Evolutionary conservation across 371 early-diverging fungal species (phyloP).

Genomic region (Rhizomucor pusillus): DNA sequence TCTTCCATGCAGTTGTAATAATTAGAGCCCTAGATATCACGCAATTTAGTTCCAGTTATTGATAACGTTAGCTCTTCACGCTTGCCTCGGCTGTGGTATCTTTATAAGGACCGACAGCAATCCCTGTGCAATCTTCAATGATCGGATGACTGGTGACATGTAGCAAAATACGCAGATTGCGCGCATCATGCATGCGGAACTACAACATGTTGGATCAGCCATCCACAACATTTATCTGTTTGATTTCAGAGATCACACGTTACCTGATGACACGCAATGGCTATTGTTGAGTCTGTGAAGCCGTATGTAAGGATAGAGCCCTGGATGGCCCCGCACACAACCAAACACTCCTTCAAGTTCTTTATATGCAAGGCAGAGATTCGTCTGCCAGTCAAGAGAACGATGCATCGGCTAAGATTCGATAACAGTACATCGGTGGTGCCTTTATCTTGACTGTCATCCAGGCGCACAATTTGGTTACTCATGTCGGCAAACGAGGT

Average conservation of each 20-base stretch:
- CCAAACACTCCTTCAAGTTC: slow-evolving; percentile 54
- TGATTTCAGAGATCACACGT: too few relatives aligned
- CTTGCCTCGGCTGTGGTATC: slow-evolving; percentile 3
- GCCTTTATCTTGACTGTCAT: neutral
- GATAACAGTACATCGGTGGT: slow-evolving; percentile 54
- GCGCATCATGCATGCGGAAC: slow-evolving; percentile 79
- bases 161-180: slow-evolving; percentile 56
- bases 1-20: slow-evolving; percentile 69
- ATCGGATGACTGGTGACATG: slow-evolving; percentile 76
- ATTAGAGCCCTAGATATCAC: slow-evolving; percentile 5
- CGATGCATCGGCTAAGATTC: slow-evolving; percentile 51
- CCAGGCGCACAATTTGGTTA: slow-evolving; percentile 6
- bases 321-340: slow-evolving; percentile 61
- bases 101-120: slow-evolving; percentile 56
- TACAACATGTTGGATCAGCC: slow-evolving; percentile 16
- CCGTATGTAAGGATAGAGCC: slow-evolving; percentile 72
- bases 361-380: slow-evolving; percentile 68
- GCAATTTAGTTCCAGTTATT: too few relatives aligned
- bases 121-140: slow-evolving; percentile 70
- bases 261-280: slow-evolving; percentile 78
- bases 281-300: slow-evolving; percentile 53
- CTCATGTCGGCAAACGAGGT: slow-evolving; percentile 21
- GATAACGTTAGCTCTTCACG: slow-evolving; percentile 6
- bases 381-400: slow-evolving; percentile 39
- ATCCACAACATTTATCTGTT: too few relatives aligned